Evolutionary conservation across 2,329 filamentous ascomycete species (phyloP).

Genomic region (Aspergillus latus): DNA sequence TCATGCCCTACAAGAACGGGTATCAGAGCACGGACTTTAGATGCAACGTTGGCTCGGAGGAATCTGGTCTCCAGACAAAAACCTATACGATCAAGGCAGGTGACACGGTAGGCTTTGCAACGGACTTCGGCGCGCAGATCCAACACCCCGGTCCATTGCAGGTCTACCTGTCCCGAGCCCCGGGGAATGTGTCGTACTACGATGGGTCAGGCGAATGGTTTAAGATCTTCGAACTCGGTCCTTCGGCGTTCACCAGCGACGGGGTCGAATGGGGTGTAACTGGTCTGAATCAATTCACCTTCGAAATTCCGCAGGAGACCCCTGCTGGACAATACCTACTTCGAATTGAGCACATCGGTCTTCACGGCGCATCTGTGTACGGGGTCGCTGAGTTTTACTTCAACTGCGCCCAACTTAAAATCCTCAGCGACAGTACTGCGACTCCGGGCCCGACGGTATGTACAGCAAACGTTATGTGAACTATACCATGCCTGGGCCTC

Average conservation of each 20-base stretch:
- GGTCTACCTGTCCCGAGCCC: slow-evolving; percentile 27
- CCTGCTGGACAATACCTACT: slow-evolving; percentile 9
- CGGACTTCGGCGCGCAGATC: slow-evolving; percentile 21
- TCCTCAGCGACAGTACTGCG: slow-evolving; percentile 1
- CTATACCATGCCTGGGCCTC: slow-evolving; percentile 12
- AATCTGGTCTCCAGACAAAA: slow-evolving; percentile 12
- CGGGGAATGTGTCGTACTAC: slow-evolving; percentile 13
- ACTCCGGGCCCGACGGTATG: slow-evolving; percentile 7
- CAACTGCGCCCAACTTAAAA: slow-evolving; percentile 11
- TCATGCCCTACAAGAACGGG: slow-evolving; percentile 1
- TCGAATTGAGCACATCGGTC: slow-evolving; percentile 6
- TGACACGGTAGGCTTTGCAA: slow-evolving; percentile 20
- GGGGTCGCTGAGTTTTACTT: slow-evolving; percentile 11
- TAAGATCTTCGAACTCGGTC: slow-evolving; percentile 16
- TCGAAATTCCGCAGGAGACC: slow-evolving; percentile 1
- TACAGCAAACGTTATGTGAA: slow-evolving; percentile 3
- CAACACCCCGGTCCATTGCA: slow-evolving; percentile 23
- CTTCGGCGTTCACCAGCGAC: too few relatives aligned
- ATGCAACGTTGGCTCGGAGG: slow-evolving; percentile 12
- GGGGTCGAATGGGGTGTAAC: too few relatives aligned
- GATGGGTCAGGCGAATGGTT: slow-evolving; percentile 23
- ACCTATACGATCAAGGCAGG: slow-evolving; percentile 18
- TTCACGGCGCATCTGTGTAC: slow-evolving; percentile 1
- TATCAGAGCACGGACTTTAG: slow-evolving; percentile 7
- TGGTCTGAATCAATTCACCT: background rate